Conservation (phyloP, 2,329 filamentous ascomycete species). For the Colletotrichum eremochloae region DNA sequence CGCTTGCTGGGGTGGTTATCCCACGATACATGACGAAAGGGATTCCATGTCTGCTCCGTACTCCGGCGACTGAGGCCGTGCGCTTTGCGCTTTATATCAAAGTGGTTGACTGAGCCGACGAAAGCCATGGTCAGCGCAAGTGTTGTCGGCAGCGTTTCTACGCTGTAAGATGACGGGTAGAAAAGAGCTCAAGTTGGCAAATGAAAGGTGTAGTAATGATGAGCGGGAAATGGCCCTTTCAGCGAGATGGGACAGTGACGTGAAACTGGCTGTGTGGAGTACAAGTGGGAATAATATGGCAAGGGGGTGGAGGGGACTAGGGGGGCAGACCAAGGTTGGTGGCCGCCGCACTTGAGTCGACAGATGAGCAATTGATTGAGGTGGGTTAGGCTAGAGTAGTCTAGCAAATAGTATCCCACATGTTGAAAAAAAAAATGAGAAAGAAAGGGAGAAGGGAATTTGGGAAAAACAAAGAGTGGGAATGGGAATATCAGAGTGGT, state of each 20-base stretch:
- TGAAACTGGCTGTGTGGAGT: constrained; percentile 39
- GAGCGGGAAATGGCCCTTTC: constrained; percentile 18
- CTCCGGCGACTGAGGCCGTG: constrained; percentile 57
- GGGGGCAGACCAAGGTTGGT: constrained; percentile 10
- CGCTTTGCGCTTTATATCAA: constrained; percentile 59
- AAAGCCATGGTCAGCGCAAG: constrained; percentile 35
- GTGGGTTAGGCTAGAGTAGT: constrained; percentile 4
- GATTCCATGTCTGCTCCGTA: constrained; percentile 56
- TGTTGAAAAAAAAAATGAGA: background rate
- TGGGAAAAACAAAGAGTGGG: constrained; percentile 4
- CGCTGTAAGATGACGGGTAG: background rate
- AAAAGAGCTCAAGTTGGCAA: background rate
- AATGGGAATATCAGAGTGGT: background rate
- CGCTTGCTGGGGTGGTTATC: constrained; percentile 47
- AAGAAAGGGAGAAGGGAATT: background rate
- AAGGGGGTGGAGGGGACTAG: constrained; percentile 19
- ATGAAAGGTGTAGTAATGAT: constrained; percentile 6
- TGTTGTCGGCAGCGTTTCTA: background rate
- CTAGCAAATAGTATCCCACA: background rate
- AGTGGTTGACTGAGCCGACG: constrained; percentile 58
- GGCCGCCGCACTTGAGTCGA: constrained; percentile 3
- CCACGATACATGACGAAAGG: constrained; percentile 59
- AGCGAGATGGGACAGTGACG: constrained; percentile 39
- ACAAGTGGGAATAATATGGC: constrained; percentile 29
- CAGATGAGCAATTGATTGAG: constrained; percentile 23